A percentile compares a stretch with the other conserved stretches of the same genome.
Evolutionary conservation across 2,329 filamentous ascomycete genomes (phyloP).

Genomic region (Calonectria montana): DNA sequence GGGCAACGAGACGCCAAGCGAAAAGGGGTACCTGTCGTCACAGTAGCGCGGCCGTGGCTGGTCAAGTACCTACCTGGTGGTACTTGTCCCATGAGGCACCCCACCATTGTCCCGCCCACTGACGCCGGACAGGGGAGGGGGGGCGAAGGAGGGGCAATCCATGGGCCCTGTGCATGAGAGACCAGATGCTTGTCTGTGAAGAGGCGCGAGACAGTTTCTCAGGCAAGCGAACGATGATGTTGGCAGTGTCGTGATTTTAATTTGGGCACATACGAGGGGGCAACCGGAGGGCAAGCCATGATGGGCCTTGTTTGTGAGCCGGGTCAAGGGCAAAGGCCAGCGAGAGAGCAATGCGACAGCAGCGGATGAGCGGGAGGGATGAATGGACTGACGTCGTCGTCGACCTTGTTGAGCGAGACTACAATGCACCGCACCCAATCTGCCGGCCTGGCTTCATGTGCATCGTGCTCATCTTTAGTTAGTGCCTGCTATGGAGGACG

Average conservation of each 20-base stretch:
- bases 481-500: not conserved
- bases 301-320: not conserved
- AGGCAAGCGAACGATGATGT: constrained; percentile 2
- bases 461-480: not conserved
- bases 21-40: constrained; percentile 15
- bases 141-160: constrained; percentile 24
- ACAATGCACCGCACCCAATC: not conserved
- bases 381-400: constrained; percentile 14
- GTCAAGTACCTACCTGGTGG: not conserved
- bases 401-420: constrained; percentile 15
- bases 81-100: constrained; percentile 6
- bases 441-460: not conserved
- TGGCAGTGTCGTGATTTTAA: constrained; percentile 4
- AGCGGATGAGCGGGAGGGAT: constrained; percentile 23
- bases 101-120: constrained; percentile 22
- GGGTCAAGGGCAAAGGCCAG: constrained; percentile 22
- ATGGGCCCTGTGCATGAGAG: constrained; percentile 15
- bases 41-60: not conserved
- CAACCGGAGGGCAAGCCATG: not conserved
- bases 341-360: not conserved
- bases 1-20: not conserved
- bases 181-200: constrained; percentile 1
- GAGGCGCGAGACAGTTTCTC: not conserved
- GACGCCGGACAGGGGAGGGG: not conserved
- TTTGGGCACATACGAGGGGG: not conserved